Evolutionary conservation across 108 stramenopile genomes (phyloP).

Genomic region (Poteriospumella lacustris): DNA sequence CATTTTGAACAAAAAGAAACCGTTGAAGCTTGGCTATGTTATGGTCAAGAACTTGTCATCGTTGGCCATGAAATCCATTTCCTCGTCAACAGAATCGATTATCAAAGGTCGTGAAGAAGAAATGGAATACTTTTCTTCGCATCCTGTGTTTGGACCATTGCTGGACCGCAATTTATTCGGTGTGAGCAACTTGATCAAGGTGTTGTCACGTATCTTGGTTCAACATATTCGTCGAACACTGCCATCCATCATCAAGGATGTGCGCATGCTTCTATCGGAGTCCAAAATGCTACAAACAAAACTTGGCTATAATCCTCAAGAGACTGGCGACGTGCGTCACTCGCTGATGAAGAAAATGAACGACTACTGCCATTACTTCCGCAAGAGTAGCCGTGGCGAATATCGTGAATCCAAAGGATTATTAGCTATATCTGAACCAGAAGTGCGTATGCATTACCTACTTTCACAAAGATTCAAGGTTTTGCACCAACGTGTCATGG

Average conservation of each 20-base stretch:
- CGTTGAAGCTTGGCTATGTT: slow-evolving; percentile 48
- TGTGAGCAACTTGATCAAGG: not conserved
- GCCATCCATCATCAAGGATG: too few species aligned
- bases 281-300: not conserved
- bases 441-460: too few species aligned
- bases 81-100: not conserved
- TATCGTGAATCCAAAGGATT: not conserved
- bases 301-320: not conserved
- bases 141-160: not conserved
- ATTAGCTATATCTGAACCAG: too few species aligned
- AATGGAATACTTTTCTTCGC: not conserved
- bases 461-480: too few species aligned
- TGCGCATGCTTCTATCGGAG: too few species aligned
- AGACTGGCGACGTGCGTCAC: not conserved
- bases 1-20: slow-evolving; percentile 41
- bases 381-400: not conserved
- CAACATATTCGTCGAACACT: not conserved
- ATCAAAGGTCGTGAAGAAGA: not conserved
- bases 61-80: not conserved
- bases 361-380: not conserved
- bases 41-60: slow-evolving; percentile 35
- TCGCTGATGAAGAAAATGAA: not conserved
- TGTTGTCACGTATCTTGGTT: not conserved
- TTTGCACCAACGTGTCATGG: too few species aligned
- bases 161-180: not conserved